A percentile compares a stretch with the other conserved stretches of the same genome.
These are phyloP conservation scores for Lojkania enalia DNA, from an alignment of 2,329 filamentous ascomycete genomes.

Conservation along the genomic window DNA sequence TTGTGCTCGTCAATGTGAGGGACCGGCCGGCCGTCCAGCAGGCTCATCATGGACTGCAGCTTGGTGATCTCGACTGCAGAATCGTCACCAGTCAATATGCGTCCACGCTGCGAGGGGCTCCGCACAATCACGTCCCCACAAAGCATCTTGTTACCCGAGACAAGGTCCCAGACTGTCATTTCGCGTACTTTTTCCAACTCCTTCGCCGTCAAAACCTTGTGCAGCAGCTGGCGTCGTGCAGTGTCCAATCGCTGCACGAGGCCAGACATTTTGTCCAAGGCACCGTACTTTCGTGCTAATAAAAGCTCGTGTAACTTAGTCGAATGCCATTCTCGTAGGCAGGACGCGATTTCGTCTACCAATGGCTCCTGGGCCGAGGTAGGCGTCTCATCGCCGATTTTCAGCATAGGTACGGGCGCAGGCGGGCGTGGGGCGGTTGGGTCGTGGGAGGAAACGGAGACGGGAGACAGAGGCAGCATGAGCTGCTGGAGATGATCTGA, in stretches of 20 bases:
- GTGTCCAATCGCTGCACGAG: slow-evolving; percentile 83
- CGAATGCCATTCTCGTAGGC: slow-evolving; percentile 96
- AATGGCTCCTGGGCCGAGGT: slow-evolving; percentile 86
- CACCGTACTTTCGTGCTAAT: slow-evolving; percentile 77
- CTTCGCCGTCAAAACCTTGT: slow-evolving; percentile 86
- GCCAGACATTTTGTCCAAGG: slow-evolving; percentile 77
- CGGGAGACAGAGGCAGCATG: slow-evolving; percentile 43
- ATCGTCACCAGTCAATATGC: slow-evolving; percentile 88
- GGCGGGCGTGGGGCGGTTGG: slow-evolving; percentile 74
- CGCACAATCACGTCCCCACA: slow-evolving; percentile 93
- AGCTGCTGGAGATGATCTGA: slow-evolving; percentile 45
- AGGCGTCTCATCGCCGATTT: slow-evolving; percentile 95
- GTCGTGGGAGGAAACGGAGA: slow-evolving; percentile 57
- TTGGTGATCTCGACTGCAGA: slow-evolving; percentile 89
- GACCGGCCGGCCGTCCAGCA: slow-evolving; percentile 80
- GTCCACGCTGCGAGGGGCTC: slow-evolving; percentile 79
- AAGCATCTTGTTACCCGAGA: slow-evolving; percentile 91
- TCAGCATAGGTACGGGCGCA: slow-evolving; percentile 94
- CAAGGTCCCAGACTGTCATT: slow-evolving; percentile 92
- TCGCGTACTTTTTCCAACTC: slow-evolving; percentile 83
- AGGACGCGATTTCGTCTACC: slow-evolving; percentile 97
- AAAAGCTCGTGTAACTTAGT: slow-evolving; percentile 93
- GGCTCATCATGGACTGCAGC: slow-evolving; percentile 93
- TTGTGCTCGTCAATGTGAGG: slow-evolving; percentile 69
- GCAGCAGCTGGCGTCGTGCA: slow-evolving; percentile 84